Base-by-base conservation (phyloP, 2,329 filamentous ascomycete species). In the Colletotrichum sp. region DNA sequence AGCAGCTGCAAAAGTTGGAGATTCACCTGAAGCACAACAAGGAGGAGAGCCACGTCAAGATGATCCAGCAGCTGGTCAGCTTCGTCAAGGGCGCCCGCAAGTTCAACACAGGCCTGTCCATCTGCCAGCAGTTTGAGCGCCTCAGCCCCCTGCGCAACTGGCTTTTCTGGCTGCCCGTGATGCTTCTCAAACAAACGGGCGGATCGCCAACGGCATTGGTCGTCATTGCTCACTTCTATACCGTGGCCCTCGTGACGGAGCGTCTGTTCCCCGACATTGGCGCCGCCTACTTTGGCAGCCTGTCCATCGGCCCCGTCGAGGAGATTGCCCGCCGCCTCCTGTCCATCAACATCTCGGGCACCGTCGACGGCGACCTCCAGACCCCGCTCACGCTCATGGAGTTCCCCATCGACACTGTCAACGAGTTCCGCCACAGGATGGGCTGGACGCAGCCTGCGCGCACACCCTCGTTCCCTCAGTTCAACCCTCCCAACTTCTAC, bases 161-260 rank as follows among this genome's bases (percentile, higher is more conserved):
- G 96, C 91, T 98, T 18, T 98, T 98, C 86, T 98, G 96, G 96
- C 92, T 98, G 71, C 97, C 97, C 1, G 93, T 98, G 39, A 92
- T 93, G 78, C 94, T 96, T 80, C 89, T 98, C 30, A 94, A 96
- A 82, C 92, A 93, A 78, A 94, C 93, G 62, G 92, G 93, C 66
- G 91, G 92, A 43, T 95, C 96, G 78, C 91, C 94, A 28, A 94
- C 92, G 75, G 94, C 95, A 2, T 89, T 98, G 78, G 89, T 98
- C 68, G 93, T 97, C 77, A 93, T 98, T 70, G 94, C 96, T 13
- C 95, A 98, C 82, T 95, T 98, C 84, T 98, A 98, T 86, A 96
- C 95, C 1, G 92, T 96, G 22, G 96, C 95, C 5, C 89, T 98
- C 75, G 92, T 95, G 52, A 91, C 98, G 85, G 96, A 98, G 85